phyloP scores from a whole-genome alignment of 1,284 basidiomycete species.

The Athelia sp. region DNA sequence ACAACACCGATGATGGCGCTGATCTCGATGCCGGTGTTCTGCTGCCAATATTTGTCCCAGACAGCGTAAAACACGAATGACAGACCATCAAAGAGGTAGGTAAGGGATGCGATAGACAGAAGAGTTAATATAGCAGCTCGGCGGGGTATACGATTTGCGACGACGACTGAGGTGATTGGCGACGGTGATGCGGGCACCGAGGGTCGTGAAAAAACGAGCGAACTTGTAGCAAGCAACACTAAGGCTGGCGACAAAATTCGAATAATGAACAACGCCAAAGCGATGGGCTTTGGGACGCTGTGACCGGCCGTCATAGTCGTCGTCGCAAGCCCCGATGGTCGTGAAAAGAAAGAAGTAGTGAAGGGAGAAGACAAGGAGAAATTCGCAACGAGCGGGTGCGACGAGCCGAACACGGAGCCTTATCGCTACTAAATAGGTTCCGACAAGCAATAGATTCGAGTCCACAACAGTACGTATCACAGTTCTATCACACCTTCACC shows the following conservation, averaged over 20 bases:
- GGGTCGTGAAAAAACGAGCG: slow-evolving; percentile 49
- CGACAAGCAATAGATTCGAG: too few relatives aligned
- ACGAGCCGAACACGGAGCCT: neutral
- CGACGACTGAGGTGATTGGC: slow-evolving; percentile 71
- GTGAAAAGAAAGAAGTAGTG: slow-evolving; percentile 10
- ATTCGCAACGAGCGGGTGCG: neutral
- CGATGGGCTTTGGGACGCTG: slow-evolving; percentile 18
- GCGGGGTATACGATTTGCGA: slow-evolving; percentile 65
- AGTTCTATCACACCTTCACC: too few relatives aligned
- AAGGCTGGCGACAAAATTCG: slow-evolving; percentile 61
- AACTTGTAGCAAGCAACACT: slow-evolving; percentile 54
- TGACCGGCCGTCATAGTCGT: slow-evolving; percentile 19
- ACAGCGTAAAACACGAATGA: slow-evolving; percentile 62
- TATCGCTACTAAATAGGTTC: too few relatives aligned
- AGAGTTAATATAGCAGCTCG: slow-evolving; percentile 65
- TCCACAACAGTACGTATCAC: too few relatives aligned
- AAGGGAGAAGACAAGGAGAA: neutral
- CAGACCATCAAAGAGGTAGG: slow-evolving; percentile 83
- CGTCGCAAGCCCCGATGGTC: slow-evolving; percentile 15
- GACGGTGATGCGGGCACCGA: slow-evolving; percentile 45
- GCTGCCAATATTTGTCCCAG: slow-evolving; percentile 59
- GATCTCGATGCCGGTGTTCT: slow-evolving; percentile 61
- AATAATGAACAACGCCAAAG: slow-evolving; percentile 46
- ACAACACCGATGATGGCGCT: slow-evolving; percentile 62
- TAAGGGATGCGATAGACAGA: slow-evolving; percentile 68